These are phyloP conservation scores for Cercophora samala DNA, from an alignment of 495 filamentous ascomycete genomes.

Conservation along the genomic window DNA sequence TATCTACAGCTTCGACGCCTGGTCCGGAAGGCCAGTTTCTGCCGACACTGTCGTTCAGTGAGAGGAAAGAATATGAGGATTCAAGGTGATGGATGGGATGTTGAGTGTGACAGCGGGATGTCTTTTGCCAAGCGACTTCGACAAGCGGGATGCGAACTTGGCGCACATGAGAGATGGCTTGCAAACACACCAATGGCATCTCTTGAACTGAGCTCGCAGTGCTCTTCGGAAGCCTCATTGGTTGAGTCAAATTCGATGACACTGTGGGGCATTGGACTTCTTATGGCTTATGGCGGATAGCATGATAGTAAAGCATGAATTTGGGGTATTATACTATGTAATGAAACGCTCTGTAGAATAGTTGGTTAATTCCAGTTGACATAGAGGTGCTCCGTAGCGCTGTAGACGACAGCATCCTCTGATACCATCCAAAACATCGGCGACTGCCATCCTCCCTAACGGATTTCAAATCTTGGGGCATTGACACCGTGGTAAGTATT, in stretches of 20 bases:
- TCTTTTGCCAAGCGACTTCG: not conserved
- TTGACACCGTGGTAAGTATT: not conserved
- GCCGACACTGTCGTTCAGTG: not conserved
- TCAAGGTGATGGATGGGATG: not conserved
- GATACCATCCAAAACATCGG: not conserved
- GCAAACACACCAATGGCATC: not conserved
- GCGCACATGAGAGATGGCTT: not conserved
- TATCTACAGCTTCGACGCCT: not conserved
- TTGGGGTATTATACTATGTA: not conserved
- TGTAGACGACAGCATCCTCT: not conserved
- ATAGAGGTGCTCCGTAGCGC: not conserved
- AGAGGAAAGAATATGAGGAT: not conserved
- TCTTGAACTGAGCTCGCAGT: not conserved
- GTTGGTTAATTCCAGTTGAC: not conserved
- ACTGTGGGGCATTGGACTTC: constrained; percentile 9
- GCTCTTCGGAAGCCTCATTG: not conserved
- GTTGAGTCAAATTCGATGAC: not conserved
- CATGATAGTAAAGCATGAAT: not conserved
- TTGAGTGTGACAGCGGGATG: not conserved
- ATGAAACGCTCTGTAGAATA: too few species aligned
- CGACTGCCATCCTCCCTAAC: not conserved
- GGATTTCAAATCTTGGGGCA: not conserved
- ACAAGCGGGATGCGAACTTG: not conserved
- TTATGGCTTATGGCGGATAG: not conserved
- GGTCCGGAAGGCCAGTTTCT: not conserved